Percentiles rank a stretch among this genome's conserved stretches.
Evolutionary conservation across 495 filamentous ascomycete species (phyloP).

Genomic region (Lentithecium fluviatile): DNA sequence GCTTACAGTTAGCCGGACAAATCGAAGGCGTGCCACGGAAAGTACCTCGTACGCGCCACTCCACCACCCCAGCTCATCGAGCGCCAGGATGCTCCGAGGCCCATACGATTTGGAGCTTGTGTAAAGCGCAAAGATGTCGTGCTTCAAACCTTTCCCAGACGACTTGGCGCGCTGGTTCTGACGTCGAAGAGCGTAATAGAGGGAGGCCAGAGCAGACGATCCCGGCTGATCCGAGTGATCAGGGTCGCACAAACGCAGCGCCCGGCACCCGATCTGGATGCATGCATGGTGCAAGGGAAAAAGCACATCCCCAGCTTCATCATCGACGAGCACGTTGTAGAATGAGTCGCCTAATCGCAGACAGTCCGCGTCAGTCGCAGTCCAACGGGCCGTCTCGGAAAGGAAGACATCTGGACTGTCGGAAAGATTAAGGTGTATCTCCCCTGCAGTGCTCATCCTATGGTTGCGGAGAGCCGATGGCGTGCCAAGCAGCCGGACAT

Average conservation of each 20-base stretch:
- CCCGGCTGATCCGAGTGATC: neutral
- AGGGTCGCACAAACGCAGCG: neutral
- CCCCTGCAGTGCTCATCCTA: neutral
- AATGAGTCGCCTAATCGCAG: neutral
- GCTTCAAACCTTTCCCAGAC: neutral
- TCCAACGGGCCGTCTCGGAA: neutral
- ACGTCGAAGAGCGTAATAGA: neutral
- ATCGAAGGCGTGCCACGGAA: neutral
- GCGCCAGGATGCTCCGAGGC: neutral
- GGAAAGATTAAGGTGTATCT: neutral
- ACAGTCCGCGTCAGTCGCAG: neutral
- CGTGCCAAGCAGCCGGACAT: neutral
- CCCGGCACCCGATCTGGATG: neutral
- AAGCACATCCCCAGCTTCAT: neutral
- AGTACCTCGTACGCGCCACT: neutral
- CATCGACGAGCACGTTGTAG: neutral
- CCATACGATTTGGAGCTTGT: neutral
- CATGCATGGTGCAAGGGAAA: neutral
- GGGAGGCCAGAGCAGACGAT: neutral
- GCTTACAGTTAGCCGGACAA: neutral
- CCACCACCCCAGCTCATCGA: conserved; percentile 12
- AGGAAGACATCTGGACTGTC: neutral
- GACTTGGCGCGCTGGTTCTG: neutral
- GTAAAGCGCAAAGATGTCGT: conserved; percentile 9
- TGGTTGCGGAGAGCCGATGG: neutral